A percentile compares a stretch with the other conserved stretches of the same genome.
Evolutionary conservation across 139 green algal species (phyloP).

Genomic region (Chlorokybus atmophyticus): DNA sequence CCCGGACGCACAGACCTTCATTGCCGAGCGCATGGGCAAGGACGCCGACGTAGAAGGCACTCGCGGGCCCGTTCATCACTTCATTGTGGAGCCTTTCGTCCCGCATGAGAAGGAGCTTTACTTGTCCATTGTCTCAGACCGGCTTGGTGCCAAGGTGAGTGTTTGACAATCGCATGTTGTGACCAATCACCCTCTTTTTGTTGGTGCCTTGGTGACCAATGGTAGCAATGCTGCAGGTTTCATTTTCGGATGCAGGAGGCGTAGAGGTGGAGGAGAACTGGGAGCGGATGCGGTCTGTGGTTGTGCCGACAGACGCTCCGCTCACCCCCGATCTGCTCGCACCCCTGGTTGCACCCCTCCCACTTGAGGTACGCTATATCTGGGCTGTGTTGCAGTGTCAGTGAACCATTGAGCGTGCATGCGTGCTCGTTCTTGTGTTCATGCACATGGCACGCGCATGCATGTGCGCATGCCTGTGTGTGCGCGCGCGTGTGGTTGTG

Average conservation of each 20-base stretch:
- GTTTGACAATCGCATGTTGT: too few relatives aligned
- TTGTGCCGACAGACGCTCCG: conserved; percentile 14
- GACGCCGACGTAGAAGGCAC: conserved; percentile 46
- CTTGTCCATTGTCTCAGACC: conserved; percentile 48
- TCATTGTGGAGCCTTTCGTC: conserved; percentile 88
- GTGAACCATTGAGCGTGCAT: too few relatives aligned
- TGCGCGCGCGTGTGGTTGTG: too few relatives aligned
- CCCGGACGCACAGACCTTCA: conserved; percentile 49
- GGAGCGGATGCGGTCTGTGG: conserved; percentile 54
- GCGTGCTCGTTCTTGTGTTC: too few relatives aligned
- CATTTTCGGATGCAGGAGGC: conserved; percentile 59
- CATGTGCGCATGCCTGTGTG: too few relatives aligned
- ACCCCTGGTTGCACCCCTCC: conserved; percentile 52
- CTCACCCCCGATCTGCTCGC: conserved; percentile 33
- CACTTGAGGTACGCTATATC: conserved; percentile 42
- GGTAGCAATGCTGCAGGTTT: too few relatives aligned
- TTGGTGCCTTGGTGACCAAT: too few relatives aligned
- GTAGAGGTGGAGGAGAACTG: conserved; percentile 91
- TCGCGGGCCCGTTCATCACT: conserved; percentile 62
- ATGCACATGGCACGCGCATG: too few relatives aligned
- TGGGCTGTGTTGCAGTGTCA: too few relatives aligned
- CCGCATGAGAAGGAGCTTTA: conserved; percentile 75
- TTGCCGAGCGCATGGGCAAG: conserved; percentile 54
- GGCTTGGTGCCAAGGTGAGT: conserved; percentile 38
- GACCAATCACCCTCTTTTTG: too few relatives aligned